These are phyloP conservation scores for Rhodotorula glutinis DNA, from an alignment of 1,284 basidiomycete species.

Conservation along the genomic window DNA sequence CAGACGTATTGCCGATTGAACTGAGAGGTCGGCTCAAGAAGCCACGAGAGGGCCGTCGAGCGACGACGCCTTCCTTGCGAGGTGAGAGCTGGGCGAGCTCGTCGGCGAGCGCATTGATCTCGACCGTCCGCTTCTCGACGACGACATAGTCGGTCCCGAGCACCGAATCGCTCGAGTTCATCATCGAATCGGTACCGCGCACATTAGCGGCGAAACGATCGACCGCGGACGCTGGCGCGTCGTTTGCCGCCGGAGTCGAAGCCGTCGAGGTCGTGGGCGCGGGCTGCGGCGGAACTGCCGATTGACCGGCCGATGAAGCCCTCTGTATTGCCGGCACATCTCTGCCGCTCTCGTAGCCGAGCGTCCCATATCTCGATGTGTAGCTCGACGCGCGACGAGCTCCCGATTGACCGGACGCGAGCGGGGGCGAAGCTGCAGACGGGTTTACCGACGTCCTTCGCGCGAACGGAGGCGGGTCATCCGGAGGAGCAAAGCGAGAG, in stretches of 20 bases:
- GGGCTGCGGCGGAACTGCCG: not conserved
- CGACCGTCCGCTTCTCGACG: conserved; percentile 58
- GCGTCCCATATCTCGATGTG: conserved; percentile 27
- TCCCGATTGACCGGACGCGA: not conserved
- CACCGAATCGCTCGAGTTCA: conserved; percentile 44
- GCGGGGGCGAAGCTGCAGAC: conserved; percentile 15
- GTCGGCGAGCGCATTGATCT: conserved; percentile 58
- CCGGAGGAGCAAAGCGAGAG: conserved; percentile 5
- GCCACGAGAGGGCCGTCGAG: conserved; percentile 47
- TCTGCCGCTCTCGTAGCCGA: conserved; percentile 2
- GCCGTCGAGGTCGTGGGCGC: not conserved
- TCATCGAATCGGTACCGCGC: conserved; percentile 23
- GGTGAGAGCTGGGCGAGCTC: conserved; percentile 51
- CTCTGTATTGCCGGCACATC: not conserved
- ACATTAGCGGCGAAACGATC: conserved; percentile 22
- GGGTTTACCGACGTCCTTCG: conserved; percentile 14
- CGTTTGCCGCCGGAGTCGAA: not conserved
- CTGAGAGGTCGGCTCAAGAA: conserved; percentile 41
- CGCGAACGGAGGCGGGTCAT: conserved; percentile 35
- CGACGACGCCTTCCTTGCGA: conserved; percentile 46
- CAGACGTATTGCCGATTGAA: conserved; percentile 26
- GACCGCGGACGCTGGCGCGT: conserved; percentile 18
- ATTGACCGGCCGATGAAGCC: not conserved
- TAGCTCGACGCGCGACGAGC: not conserved
- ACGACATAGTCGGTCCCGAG: conserved; percentile 56